phyloP scores from a whole-genome alignment of 179 eudicot species.

The Vitellaria paradoxa region DNA sequence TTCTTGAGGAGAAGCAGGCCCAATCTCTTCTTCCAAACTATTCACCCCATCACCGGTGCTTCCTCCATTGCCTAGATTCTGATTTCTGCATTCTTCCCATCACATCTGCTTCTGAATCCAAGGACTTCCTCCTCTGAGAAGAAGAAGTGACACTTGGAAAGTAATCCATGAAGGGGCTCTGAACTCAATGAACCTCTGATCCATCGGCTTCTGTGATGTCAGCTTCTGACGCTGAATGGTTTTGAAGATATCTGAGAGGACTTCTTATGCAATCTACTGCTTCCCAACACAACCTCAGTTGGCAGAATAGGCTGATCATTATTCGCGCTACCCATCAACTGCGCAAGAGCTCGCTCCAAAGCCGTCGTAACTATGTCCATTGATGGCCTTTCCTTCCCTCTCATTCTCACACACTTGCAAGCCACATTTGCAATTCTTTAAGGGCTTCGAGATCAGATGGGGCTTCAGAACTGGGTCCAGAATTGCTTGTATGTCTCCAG shows the following conservation, averaged over 20 bases:
- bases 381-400: conserved; percentile 90
- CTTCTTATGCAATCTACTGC: conserved; percentile 92
- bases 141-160: conserved; percentile 78
- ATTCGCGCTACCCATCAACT: conserved; percentile 84
- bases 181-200: conserved; percentile 63
- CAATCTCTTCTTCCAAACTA: conserved; percentile 91
- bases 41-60: conserved; percentile 56
- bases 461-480: conserved; percentile 59
- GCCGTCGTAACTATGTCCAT: conserved; percentile 96
- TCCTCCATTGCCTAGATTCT: conserved; percentile 33
- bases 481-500: conserved; percentile 51
- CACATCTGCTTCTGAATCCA: conserved; percentile 76
- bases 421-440: conserved; percentile 78
- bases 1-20: conserved; percentile 93
- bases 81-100: conserved; percentile 41
- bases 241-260: conserved; percentile 78
- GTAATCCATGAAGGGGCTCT: conserved; percentile 98
- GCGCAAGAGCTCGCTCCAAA: conserved; percentile 71
- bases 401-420: conserved; percentile 82
- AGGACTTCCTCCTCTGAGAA: conserved; percentile 87
- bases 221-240: conserved; percentile 56
- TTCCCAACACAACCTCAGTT: conserved; percentile 84
- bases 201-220: conserved; percentile 67
- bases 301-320: conserved; percentile 89
- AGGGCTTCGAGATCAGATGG: conserved; percentile 69